Conservation (phyloP, 2,329 filamentous ascomycete genomes). For the Neoarthrinium moseri region DNA sequence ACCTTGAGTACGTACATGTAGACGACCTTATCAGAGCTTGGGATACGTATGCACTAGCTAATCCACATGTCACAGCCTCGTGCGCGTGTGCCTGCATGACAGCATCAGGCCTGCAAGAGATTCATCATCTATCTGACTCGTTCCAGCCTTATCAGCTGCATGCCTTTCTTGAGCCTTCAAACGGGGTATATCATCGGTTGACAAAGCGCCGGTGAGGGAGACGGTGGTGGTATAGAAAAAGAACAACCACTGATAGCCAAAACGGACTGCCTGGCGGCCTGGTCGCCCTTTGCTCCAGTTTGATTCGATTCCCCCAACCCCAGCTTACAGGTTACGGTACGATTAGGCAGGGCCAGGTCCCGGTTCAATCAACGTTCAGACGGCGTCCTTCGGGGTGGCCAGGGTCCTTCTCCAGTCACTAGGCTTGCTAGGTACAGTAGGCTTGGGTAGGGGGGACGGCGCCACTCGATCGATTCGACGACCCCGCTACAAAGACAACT, state of each 20-base stretch:
- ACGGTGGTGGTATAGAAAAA: too few species aligned
- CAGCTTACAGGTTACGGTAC: too few species aligned
- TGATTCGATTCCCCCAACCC: too few species aligned
- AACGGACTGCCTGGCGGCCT: too few species aligned
- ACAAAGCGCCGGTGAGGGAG: too few species aligned
- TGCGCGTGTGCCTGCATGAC: conserved; percentile 1
- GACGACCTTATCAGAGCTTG: conserved; percentile 6
- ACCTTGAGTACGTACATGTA: too few species aligned
- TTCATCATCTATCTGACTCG: too few species aligned
- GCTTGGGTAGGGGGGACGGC: too few species aligned
- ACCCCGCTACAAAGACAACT: conserved; percentile 8
- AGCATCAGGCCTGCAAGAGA: neutral
- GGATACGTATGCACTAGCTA: conserved; percentile 3
- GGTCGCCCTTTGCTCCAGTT: neutral
- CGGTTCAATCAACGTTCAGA: too few species aligned
- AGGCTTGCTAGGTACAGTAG: neutral
- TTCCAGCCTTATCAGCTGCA: neutral
- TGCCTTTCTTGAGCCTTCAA: neutral
- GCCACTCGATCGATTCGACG: conserved; percentile 5
- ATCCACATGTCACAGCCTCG: neutral
- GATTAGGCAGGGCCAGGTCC: too few species aligned
- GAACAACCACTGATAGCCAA: neutral
- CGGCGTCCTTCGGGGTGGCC: too few species aligned
- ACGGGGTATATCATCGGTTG: too few species aligned
- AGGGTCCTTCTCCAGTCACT: conserved; percentile 1